phyloP scores from a whole-genome alignment of 2,329 filamentous ascomycete genomes.

The Verticillium albo-atrum region DNA sequence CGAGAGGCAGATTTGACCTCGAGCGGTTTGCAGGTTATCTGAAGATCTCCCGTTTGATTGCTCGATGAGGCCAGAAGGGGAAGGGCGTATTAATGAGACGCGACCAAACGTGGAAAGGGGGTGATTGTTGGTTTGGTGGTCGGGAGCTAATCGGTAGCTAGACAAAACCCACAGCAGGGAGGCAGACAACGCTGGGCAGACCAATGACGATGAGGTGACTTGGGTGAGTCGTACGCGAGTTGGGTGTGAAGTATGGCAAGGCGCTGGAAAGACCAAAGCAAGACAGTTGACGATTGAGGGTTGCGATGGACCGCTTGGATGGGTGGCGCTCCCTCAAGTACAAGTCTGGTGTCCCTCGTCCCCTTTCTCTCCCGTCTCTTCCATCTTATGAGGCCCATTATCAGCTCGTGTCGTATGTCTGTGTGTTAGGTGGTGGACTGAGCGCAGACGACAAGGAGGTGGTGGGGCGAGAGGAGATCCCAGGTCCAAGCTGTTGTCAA shows the following conservation, averaged over 20 bases:
- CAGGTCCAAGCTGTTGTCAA: background rate
- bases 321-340: background rate
- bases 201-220: background rate
- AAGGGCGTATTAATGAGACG: background rate
- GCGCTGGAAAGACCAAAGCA: background rate
- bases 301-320: background rate
- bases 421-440: background rate
- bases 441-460: background rate
- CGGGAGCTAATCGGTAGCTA: background rate
- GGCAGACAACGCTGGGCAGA: background rate
- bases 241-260: background rate
- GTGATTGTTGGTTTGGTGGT: background rate
- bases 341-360: background rate
- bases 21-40: background rate
- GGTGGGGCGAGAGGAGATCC: background rate
- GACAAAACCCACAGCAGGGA: background rate
- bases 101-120: background rate
- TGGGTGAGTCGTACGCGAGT: background rate
- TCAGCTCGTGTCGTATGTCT: background rate
- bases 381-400: constrained; percentile 1
- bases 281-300: background rate
- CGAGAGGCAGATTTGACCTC: background rate
- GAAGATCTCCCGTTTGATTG: background rate
- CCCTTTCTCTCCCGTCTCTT: background rate
- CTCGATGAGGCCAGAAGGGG: background rate